A percentile compares a stretch with the other conserved stretches of the same genome.
phyloP scores from a whole-genome alignment of 805 yeast genomes.

The Nakazawaea molendinolei region DNA sequence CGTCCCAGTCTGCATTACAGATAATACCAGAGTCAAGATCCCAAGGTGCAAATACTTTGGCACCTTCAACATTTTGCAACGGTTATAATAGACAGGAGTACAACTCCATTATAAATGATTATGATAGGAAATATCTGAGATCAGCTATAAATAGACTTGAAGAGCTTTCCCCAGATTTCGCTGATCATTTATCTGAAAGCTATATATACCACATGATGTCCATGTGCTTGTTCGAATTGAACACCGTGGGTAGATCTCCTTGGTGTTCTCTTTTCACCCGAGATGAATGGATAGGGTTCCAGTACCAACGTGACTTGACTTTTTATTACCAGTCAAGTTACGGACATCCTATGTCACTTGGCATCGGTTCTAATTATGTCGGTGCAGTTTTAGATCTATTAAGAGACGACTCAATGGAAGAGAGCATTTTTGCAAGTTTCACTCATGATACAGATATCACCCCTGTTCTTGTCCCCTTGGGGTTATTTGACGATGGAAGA shows the following conservation, averaged over 20 bases:
- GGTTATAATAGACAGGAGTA: conserved; percentile 23
- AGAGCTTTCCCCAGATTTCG: conserved; percentile 29
- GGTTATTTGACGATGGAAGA: conserved; percentile 33
- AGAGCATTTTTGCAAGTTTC: conserved; percentile 38
- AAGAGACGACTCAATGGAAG: conserved; percentile 27
- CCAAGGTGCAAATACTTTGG: conserved; percentile 54
- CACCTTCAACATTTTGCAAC: conserved; percentile 42
- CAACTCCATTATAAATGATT: conserved; percentile 21
- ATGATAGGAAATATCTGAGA: conserved; percentile 24
- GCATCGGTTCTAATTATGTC: conserved; percentile 38
- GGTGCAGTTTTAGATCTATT: conserved; percentile 41
- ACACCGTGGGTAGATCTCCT: conserved; percentile 39
- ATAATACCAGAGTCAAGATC: conserved; percentile 38
- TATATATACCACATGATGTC: conserved; percentile 36
- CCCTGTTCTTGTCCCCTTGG: conserved; percentile 41
- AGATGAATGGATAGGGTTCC: conserved; percentile 38
- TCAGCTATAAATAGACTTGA: conserved; percentile 26
- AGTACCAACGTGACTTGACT: conserved; percentile 34
- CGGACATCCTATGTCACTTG: conserved; percentile 34
- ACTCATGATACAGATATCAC: conserved; percentile 53
- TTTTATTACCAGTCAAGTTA: conserved; percentile 44
- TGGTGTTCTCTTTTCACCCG: conserved; percentile 39
- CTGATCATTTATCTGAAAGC: conserved; percentile 25
- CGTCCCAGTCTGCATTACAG: conserved; percentile 27
- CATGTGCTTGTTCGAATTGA: conserved; percentile 45